These are phyloP conservation scores for Rhodotorula graminis DNA, from an alignment of 768 basidiomycete genomes.

Conservation along the genomic window DNA sequence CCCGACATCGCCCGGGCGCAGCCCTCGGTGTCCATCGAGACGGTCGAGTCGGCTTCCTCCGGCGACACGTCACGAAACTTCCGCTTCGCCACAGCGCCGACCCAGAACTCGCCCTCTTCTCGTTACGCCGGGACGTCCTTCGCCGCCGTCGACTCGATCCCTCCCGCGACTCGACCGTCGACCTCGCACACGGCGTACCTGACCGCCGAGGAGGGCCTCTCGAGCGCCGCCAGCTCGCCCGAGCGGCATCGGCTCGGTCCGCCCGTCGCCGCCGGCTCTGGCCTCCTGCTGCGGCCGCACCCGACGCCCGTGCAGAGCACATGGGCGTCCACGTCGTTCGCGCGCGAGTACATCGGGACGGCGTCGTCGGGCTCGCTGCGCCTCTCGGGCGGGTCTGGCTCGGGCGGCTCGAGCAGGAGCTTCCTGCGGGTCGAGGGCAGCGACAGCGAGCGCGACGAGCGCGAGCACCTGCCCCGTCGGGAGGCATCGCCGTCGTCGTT, in stretches of 20 bases:
- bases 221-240: not conserved
- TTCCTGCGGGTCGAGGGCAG: not conserved
- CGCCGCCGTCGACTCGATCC: not conserved
- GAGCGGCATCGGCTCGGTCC: not conserved
- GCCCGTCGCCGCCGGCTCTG: not conserved
- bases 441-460: not conserved
- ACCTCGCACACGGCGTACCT: not conserved
- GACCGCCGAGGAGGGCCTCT: constrained; percentile 1
- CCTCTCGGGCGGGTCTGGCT: not conserved
- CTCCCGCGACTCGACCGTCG: not conserved
- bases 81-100: not conserved
- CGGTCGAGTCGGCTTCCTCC: not conserved
- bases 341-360: constrained; percentile 20
- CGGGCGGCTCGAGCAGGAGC: constrained; percentile 2
- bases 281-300: not conserved
- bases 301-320: constrained; percentile 7
- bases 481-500: constrained; percentile 1
- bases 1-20: not conserved
- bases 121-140: no score
- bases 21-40: not conserved
- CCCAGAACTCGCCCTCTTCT: not conserved
- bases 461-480: no score
- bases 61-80: not conserved
- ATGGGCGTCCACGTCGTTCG: constrained; percentile 18
- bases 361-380: not conserved